Evolutionary conservation across 2,329 filamentous ascomycete genomes (phyloP), one percentile per base, ranked within the genome.

Genomic region (Penicillium fuscoglaucum): DNA sequence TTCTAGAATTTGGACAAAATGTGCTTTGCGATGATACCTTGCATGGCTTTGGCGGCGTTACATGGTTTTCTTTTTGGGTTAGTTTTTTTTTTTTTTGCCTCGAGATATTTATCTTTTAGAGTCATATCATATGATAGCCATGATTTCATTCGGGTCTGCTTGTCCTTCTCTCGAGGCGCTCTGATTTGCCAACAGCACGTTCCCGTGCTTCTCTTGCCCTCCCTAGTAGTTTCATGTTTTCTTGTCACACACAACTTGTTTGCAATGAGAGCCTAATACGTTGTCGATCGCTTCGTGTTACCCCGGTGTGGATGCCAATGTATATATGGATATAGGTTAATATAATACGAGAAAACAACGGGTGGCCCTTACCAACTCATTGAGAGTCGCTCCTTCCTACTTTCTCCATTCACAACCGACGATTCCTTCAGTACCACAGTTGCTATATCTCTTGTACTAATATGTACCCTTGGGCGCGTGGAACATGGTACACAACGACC

Each of bases 1-100:
- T 52, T 52, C 48, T 31, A n/a, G 48, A 40, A 35, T 47, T 45
- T 48, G 54, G 43, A 40, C n/a, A 48, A 57, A 45, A 47, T 57
- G 41, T 53, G 58, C 50, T 58, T 50, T 46, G 52, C 56, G 59
- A 60, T 60, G 64, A 66, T 65, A 65, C 62, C 60, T 66, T 66
- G 64, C 53, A 63, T 58, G 46, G 47, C 49, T 44, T 29, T 39
- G 49, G 52, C 50, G 64, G 65, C 61, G 65, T 65, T 65, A 24
- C 21, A 29, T 43, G 62, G n/a, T n/a, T 43, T 43, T 37, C 12
- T 10, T 35, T 58, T 52, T 21, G 4, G 50, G 41, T 33, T 24
- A 24, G 29, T 37, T 35, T 39, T 46, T 44, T 41, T 46, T 44
- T 39, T 21, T 29, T 50, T 17, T 4, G 21, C 8, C n/a, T 31